These are phyloP conservation scores for Hansenula lynferdii DNA, from an alignment of 1,139 yeast genomes.

Conservation along the genomic window DNA sequence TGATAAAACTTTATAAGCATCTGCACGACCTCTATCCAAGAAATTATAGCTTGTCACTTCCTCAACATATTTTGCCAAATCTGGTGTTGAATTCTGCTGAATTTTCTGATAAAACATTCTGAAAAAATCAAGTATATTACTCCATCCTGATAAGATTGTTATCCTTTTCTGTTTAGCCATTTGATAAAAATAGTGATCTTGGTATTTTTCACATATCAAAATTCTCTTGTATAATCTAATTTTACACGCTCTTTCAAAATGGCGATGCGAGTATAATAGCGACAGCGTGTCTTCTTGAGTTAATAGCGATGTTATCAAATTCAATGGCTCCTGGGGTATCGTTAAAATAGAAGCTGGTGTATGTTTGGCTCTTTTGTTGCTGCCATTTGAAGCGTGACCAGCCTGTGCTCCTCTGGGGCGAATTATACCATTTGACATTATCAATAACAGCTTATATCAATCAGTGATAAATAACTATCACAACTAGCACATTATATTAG, in stretches of 20 bases:
- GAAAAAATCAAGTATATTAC: slow-evolving; percentile 14
- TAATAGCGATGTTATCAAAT: slow-evolving; percentile 8
- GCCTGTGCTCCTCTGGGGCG: too few relatives aligned
- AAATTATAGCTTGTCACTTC: slow-evolving; percentile 14
- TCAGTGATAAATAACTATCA: too few relatives aligned
- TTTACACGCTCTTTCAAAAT: slow-evolving; percentile 12
- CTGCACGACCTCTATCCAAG: slow-evolving; percentile 19
- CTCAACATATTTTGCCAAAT: slow-evolving; percentile 12
- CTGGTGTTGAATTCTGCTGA: slow-evolving; percentile 1
- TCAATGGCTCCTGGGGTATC: slow-evolving; percentile 16
- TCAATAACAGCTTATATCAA: too few relatives aligned
- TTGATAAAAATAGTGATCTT: slow-evolving; percentile 15
- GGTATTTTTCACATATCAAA: slow-evolving; percentile 18
- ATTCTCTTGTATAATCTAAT: slow-evolving; percentile 16
- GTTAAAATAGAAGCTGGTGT: background rate
- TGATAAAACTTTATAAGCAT: slow-evolving; percentile 10
- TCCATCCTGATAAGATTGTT: slow-evolving; percentile 20
- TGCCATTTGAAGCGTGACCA: too few relatives aligned
- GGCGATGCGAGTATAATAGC: slow-evolving; percentile 9
- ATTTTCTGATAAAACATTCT: slow-evolving; percentile 8
- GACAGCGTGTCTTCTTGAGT: slow-evolving; percentile 15
- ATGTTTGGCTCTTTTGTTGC: background rate
- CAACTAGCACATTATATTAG: too few relatives aligned
- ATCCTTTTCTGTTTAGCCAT: slow-evolving; percentile 8
- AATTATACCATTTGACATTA: too few relatives aligned